Percentiles rank a stretch among this genome's conserved stretches.
phyloP scores from a whole-genome alignment of 768 basidiomycete genomes.

The Hydnum rufescens region DNA sequence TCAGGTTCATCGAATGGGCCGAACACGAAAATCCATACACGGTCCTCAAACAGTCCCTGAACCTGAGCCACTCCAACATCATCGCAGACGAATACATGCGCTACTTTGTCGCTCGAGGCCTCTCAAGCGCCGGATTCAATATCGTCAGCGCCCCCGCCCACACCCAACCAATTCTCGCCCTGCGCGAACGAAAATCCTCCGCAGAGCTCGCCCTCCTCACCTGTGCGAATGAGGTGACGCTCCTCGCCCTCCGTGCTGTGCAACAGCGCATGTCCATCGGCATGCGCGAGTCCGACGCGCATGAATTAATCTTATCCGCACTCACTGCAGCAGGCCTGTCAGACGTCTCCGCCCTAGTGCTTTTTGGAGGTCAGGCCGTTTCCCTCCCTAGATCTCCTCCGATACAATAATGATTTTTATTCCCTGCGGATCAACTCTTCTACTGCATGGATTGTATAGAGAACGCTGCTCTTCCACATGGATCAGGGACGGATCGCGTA shows the following conservation, averaged over 20 bases:
- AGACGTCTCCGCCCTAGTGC: conserved; percentile 38
- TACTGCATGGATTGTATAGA: conserved; percentile 27
- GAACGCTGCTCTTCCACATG: conserved; percentile 75
- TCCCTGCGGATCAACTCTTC: too few relatives aligned
- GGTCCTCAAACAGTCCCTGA: conserved; percentile 21
- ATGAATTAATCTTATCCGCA: conserved; percentile 34
- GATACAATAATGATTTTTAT: conserved; percentile 4
- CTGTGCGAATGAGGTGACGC: conserved; percentile 69
- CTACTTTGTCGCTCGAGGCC: conserved; percentile 44
- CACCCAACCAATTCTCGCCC: conserved; percentile 30
- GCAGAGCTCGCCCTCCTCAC: conserved; percentile 51
- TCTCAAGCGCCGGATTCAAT: conserved; percentile 25
- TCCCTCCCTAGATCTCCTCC: neutral
- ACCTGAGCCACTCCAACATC: conserved; percentile 17
- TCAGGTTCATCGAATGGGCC: conserved; percentile 24
- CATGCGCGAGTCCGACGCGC: conserved; percentile 55
- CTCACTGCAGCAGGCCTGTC: conserved; percentile 38
- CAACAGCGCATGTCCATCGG: conserved; percentile 42
- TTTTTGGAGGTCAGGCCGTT: conserved; percentile 50
- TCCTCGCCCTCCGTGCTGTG: conserved; percentile 51
- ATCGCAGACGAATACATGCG: conserved; percentile 42
- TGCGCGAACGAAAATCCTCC: conserved; percentile 56
- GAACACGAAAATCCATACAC: conserved; percentile 52
- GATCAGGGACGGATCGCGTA: conserved; percentile 46
- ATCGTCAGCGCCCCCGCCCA: conserved; percentile 28